Evolutionary conservation across 116 monocot genomes (phyloP).

Genomic region (Zostera marina): DNA sequence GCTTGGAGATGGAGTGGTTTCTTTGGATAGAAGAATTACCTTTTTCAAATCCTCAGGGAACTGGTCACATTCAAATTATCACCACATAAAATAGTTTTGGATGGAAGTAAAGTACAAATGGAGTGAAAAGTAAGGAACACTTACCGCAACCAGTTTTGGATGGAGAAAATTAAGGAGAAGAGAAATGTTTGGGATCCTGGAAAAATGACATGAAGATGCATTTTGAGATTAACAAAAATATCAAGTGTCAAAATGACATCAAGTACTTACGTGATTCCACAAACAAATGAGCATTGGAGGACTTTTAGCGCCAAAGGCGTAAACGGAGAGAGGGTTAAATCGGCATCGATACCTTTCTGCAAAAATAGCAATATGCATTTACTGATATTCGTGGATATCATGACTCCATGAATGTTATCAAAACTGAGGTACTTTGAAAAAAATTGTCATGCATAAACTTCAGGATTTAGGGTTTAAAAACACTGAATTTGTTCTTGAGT

Average conservation of each 20-base stretch:
- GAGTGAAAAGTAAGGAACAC: neutral
- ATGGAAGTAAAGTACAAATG: too few species aligned
- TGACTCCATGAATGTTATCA: too few species aligned
- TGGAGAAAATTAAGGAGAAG: slow-evolving; percentile 8
- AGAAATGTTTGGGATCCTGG: slow-evolving; percentile 2
- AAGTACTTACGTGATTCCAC: slow-evolving; percentile 45
- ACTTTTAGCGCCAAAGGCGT: slow-evolving; percentile 42
- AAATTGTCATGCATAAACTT: too few species aligned
- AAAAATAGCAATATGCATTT: slow-evolving; percentile 2
- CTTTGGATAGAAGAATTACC: too few species aligned
- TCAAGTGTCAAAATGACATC: too few species aligned
- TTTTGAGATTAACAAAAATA: neutral
- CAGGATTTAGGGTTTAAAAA: too few species aligned
- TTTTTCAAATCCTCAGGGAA: too few species aligned
- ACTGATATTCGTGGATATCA: neutral
- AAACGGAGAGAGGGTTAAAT: slow-evolving; percentile 54
- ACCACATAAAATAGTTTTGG: too few species aligned
- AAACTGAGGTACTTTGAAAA: too few species aligned
- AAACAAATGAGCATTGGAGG: slow-evolving; percentile 83
- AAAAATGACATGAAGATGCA: neutral
- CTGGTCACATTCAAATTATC: too few species aligned
- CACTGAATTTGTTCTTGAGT: too few species aligned
- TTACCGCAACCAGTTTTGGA: slow-evolving; percentile 11
- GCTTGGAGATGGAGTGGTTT: too few species aligned
- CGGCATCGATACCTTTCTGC: slow-evolving; percentile 59